These are phyloP conservation scores for Botrytis aclada DNA, from an alignment of 2,329 filamentous ascomycete genomes.

Conservation along the genomic window DNA sequence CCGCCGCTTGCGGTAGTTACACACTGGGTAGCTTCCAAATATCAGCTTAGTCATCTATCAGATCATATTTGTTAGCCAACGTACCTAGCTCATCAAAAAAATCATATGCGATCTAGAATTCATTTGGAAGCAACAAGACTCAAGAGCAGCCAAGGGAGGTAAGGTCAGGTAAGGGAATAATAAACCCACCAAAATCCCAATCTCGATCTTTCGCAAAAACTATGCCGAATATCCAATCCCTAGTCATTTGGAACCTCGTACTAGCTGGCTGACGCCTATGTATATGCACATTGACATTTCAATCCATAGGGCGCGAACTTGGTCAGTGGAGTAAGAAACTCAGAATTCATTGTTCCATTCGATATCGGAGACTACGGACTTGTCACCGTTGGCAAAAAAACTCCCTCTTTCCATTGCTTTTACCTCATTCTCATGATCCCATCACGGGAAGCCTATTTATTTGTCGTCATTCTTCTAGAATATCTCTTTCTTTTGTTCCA, in stretches of 20 bases:
- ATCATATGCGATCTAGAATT: not conserved
- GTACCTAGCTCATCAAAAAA: not conserved
- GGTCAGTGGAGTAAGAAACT: not conserved
- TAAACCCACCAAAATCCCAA: not conserved
- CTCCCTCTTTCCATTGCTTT: not conserved
- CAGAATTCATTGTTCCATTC: not conserved
- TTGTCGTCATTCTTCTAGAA: conserved; percentile 7
- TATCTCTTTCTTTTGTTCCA: conserved; percentile 15
- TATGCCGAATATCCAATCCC: not conserved
- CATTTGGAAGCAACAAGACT: not conserved
- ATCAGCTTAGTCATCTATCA: conserved; percentile 11
- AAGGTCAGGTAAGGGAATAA: not conserved
- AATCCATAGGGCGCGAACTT: not conserved
- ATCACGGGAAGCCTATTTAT: not conserved
- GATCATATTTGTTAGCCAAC: not conserved
- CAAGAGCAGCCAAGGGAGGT: not conserved
- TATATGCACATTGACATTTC: not conserved
- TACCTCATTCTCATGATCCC: not conserved
- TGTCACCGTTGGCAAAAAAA: not conserved
- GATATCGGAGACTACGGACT: not conserved
- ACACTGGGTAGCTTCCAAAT: too few relatives aligned
- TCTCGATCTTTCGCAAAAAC: not conserved
- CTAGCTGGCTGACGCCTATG: not conserved
- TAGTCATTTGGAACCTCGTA: not conserved
- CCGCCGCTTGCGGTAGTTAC: conserved; percentile 17